A percentile compares a stretch with the other conserved stretches of the same genome.
These are phyloP conservation scores for Hygrocybe punicea DNA, from an alignment of 768 basidiomycete genomes.

Conservation along the genomic window DNA sequence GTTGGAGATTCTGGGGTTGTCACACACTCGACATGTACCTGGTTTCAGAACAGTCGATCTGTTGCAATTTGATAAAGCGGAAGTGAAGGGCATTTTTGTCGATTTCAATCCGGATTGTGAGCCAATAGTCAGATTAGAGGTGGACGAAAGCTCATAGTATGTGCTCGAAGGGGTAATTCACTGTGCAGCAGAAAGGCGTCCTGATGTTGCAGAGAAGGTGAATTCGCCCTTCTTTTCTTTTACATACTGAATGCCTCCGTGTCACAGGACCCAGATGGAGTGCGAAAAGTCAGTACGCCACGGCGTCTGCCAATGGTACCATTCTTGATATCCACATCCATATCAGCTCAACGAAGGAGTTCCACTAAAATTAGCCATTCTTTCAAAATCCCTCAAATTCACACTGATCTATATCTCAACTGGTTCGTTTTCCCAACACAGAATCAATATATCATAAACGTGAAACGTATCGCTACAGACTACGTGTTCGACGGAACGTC, in stretches of 20 bases:
- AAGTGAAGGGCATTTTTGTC: conserved; percentile 53
- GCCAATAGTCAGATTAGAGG: conserved; percentile 19
- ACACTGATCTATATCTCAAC: conserved; percentile 91
- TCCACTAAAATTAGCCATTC: conserved; percentile 64
- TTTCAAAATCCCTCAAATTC: conserved; percentile 60
- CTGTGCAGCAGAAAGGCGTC: conserved; percentile 91
- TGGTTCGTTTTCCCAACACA: conserved; percentile 33
- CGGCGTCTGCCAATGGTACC: not conserved
- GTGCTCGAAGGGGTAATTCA: conserved; percentile 73
- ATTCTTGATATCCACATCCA: not conserved
- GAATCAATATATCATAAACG: conserved; percentile 1
- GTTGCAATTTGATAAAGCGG: conserved; percentile 41
- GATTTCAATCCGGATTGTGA: conserved; percentile 67
- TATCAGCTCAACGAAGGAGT: conserved; percentile 78
- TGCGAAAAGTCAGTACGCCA: conserved; percentile 49
- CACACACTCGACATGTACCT: conserved; percentile 59
- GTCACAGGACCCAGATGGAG: conserved; percentile 62
- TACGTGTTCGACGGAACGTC: conserved; percentile 96
- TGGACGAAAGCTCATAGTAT: not conserved
- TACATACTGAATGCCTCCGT: not conserved
- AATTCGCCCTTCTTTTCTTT: conserved; percentile 14
- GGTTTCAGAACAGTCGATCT: conserved; percentile 65
- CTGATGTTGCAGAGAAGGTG: conserved; percentile 90
- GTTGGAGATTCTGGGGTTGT: conserved; percentile 62
- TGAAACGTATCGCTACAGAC: conserved; percentile 46